These are phyloP conservation scores for Penicillium salamii DNA, from an alignment of 495 filamentous ascomycete species.

Conservation along the genomic window DNA sequence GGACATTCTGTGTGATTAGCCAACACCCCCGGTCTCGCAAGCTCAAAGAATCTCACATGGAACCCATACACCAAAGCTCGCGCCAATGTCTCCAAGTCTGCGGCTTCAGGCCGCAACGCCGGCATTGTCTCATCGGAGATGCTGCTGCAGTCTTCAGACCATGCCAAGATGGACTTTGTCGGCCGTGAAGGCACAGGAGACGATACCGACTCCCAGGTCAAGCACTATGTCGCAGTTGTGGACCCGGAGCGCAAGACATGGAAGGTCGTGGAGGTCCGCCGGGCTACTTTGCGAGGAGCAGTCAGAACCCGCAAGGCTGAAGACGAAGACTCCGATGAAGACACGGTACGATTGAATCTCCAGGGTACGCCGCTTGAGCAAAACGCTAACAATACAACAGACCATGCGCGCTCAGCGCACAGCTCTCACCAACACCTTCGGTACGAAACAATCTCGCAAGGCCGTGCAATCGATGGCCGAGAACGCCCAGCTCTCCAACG, in stretches of 20 bases:
- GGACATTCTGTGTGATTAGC: slow-evolving; percentile 41
- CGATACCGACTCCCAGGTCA: slow-evolving; percentile 61
- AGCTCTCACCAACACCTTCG: slow-evolving; percentile 83
- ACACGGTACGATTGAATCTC: slow-evolving; percentile 26
- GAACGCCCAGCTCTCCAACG: slow-evolving; percentile 66
- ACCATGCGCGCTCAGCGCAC: slow-evolving; percentile 57
- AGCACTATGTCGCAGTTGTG: slow-evolving; percentile 84
- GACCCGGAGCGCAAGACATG: slow-evolving; percentile 71
- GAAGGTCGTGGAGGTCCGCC: slow-evolving; percentile 71
- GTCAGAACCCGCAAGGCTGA: slow-evolving; percentile 52
- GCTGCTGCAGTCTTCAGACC: slow-evolving; percentile 73
- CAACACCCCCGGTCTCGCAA: slow-evolving; percentile 62
- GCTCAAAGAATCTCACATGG: slow-evolving; percentile 55
- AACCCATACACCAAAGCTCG: slow-evolving; percentile 61
- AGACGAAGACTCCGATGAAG: slow-evolving; percentile 39
- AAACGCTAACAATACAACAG: slow-evolving; percentile 15
- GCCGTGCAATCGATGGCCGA: slow-evolving; percentile 71
- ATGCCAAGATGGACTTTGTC: slow-evolving; percentile 76
- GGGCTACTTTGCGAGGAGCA: slow-evolving; percentile 65
- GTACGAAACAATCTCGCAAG: slow-evolving; percentile 91
- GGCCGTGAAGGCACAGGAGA: slow-evolving; percentile 66
- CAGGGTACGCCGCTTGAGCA: neutral
- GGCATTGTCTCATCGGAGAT: slow-evolving; percentile 56
- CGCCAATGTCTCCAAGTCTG: slow-evolving; percentile 33
- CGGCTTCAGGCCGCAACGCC: slow-evolving; percentile 38